Evolutionary conservation across 2,329 filamentous ascomycete genomes (phyloP).

Genomic region (Plectosphaerella plurivora): DNA sequence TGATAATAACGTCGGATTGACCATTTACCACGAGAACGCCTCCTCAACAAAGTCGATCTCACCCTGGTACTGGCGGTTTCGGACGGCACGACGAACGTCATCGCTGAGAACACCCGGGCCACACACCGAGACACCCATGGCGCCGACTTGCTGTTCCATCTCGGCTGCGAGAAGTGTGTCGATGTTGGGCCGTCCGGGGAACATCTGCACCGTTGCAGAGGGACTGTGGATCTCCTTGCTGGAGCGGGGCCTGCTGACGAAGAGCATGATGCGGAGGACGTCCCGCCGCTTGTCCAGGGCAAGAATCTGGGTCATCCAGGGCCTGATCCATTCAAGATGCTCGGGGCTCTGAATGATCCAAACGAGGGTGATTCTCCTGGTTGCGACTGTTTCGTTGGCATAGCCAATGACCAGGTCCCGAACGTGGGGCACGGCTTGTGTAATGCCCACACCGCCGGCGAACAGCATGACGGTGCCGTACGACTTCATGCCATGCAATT

Average conservation of each 20-base stretch:
- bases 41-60: conserved; percentile 78
- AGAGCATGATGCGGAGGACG: conserved; percentile 71
- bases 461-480: conserved; percentile 78
- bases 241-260: conserved; percentile 68
- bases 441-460: conserved; percentile 76
- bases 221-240: conserved; percentile 80
- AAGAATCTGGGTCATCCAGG: conserved; percentile 79
- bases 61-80: conserved; percentile 58
- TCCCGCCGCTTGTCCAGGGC: conserved; percentile 71
- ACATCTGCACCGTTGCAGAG: conserved; percentile 76
- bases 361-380: conserved; percentile 67
- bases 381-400: conserved; percentile 64
- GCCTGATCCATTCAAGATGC: conserved; percentile 78
- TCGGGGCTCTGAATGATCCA: conserved; percentile 79
- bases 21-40: conserved; percentile 58
- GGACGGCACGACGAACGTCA: conserved; percentile 65
- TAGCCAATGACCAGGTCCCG: conserved; percentile 67
- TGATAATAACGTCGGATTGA: neutral
- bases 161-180: conserved; percentile 68
- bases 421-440: conserved; percentile 72
- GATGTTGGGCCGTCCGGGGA: conserved; percentile 73
- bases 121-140: conserved; percentile 70
- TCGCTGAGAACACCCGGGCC: conserved; percentile 71
- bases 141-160: conserved; percentile 69
- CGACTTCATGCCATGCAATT: conserved; percentile 64